Base-by-base conservation (phyloP, 1,139 yeast genomes). In the Sugiyamaella neomexicana region DNA sequence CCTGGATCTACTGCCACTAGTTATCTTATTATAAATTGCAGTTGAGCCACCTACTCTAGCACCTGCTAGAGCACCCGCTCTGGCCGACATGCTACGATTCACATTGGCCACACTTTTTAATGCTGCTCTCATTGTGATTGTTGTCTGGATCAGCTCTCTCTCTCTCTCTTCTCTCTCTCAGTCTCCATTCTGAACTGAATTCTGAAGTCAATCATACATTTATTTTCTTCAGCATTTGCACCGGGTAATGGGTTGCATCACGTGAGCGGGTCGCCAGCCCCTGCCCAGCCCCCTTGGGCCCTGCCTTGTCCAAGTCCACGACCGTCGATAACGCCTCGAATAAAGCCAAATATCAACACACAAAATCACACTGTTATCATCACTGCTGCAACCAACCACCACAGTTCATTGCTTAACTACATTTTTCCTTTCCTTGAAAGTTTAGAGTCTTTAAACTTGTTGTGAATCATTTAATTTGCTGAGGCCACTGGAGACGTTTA, bases 111-210 rank as follows among this genome's bases (percentile, higher is more conserved):
- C 40, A 13, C 40, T 39, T 31, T 45, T 36, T 5, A 47, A 29
- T 15, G 51, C 51, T 13, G 40, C 40, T 47, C 51, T 47, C 51
- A 47, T 17, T 23, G 15, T 40, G 27, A 17, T 40, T 7, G 27
- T 39, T 10, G 13, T 16, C 27, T 27, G 5, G 7, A 13, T 13
- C 41, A 10, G 7, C 41, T 38, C 42, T 39, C 42, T 20, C 20
- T 37, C 10, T 5, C 40, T 37, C 4, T 13, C 36, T 32, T 32
- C 36, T 32, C 36, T n/a, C 13, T 32, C 36, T 32, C 32, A 10
- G 7, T 29, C 25, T 20, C 25, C 5, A 20, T 5, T 20, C 25
- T 20, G 3, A 3, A 5, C 5, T 20, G 5, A 20, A 20, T 5
- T 20, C 5, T 20, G 25, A 20, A 20, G 25, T 20, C 25, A 20